Percentiles rank a stretch among this genome's conserved stretches.
Conservation (phyloP, 1,284 basidiomycete genomes). For the Malassezia dermatis region DNA sequence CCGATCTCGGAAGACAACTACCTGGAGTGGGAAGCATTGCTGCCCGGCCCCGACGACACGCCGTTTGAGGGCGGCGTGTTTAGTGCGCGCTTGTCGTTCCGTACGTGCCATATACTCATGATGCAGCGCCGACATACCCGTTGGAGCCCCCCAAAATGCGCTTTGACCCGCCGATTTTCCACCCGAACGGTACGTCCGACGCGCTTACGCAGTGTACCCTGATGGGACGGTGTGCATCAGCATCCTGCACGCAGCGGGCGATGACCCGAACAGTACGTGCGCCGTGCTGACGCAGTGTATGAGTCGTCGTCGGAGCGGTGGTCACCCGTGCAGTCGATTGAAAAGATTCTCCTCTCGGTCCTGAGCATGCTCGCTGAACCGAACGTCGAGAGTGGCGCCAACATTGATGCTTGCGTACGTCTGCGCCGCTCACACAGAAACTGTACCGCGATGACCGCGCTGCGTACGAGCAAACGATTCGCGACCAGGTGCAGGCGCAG, state of each 20-base stretch:
- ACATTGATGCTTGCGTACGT: slow-evolving; percentile 63
- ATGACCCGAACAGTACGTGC: slow-evolving; percentile 56
- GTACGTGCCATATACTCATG: slow-evolving; percentile 53
- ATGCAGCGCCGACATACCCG: slow-evolving; percentile 38
- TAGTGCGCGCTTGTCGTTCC: slow-evolving; percentile 75
- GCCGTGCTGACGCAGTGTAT: slow-evolving; percentile 46
- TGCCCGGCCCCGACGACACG: slow-evolving; percentile 90
- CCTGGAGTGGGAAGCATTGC: slow-evolving; percentile 95
- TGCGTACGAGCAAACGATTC: slow-evolving; percentile 41
- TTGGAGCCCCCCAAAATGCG: slow-evolving; percentile 60
- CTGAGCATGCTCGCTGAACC: slow-evolving; percentile 99
- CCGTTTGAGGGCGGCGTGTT: slow-evolving; percentile 98
- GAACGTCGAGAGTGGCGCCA: slow-evolving; percentile 96
- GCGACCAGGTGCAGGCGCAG: slow-evolving; percentile 38
- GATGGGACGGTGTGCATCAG: slow-evolving; percentile 96
- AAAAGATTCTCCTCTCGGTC: slow-evolving; percentile 82
- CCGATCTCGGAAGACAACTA: slow-evolving; percentile 89
- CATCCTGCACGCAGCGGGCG: slow-evolving; percentile 91
- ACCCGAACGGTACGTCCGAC: slow-evolving; percentile 80
- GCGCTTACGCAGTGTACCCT: slow-evolving; percentile 60
- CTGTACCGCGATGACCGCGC: slow-evolving; percentile 42
- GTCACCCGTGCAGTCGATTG: slow-evolving; percentile 93
- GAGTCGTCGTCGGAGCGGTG: slow-evolving; percentile 92
- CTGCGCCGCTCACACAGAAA: slow-evolving; percentile 24
- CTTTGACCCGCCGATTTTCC: slow-evolving; percentile 91